Percentiles rank a stretch among this genome's conserved stretches.
Conservation (phyloP, 2,329 filamentous ascomycete genomes). For the Calonectria leucothoes region DNA sequence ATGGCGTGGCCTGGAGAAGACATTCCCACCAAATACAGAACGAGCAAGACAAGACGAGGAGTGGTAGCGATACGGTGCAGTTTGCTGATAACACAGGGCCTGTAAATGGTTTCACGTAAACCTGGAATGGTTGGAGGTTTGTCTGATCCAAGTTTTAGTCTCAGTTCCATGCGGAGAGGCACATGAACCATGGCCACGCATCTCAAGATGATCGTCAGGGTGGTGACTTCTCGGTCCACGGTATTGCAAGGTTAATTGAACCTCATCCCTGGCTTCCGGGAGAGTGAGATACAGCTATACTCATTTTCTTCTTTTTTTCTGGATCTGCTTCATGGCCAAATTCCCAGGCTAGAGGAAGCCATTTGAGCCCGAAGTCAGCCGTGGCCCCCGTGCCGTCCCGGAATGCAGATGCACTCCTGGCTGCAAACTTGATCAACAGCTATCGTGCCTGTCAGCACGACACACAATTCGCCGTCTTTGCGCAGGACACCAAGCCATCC, state of each 20-base stretch:
- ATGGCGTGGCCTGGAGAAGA: slow-evolving; percentile 30
- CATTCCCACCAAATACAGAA: not conserved
- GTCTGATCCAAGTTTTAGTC: slow-evolving; percentile 9
- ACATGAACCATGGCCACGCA: slow-evolving; percentile 8
- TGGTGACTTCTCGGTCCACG: not conserved
- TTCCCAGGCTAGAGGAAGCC: not conserved
- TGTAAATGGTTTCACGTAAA: slow-evolving; percentile 25
- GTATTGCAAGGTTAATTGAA: slow-evolving; percentile 17
- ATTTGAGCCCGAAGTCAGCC: not conserved
- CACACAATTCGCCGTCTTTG: not conserved
- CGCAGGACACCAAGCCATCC: not conserved
- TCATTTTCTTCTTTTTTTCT: not conserved
- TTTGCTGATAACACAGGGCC: slow-evolving; percentile 10
- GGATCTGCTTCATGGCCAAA: not conserved
- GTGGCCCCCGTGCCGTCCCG: not conserved
- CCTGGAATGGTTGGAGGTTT: slow-evolving; percentile 9
- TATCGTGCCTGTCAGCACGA: not conserved
- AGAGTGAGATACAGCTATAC: not conserved
- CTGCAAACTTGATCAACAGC: not conserved
- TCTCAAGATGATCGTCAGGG: slow-evolving; percentile 2
- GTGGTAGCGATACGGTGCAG: not conserved
- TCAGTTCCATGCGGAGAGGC: not conserved
- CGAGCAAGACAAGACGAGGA: not conserved
- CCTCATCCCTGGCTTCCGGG: not conserved
- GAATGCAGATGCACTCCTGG: not conserved